Evolutionary conservation across 2,329 filamentous ascomycete species (phyloP).

Genomic region (Orbilia oligospora): DNA sequence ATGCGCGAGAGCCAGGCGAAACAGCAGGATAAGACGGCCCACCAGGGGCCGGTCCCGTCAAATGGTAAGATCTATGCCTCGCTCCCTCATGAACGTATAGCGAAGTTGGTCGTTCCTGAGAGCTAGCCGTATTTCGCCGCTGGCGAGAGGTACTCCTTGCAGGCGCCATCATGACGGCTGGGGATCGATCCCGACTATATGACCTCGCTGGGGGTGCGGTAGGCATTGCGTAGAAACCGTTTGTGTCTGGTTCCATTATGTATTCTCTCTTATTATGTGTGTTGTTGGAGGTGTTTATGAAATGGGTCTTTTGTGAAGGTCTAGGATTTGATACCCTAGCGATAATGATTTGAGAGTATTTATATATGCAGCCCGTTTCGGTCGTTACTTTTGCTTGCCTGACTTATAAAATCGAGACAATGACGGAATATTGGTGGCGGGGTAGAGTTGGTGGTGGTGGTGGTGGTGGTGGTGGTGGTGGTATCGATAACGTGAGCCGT

Average conservation of each 20-base stretch:
- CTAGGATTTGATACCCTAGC: constrained; percentile 19
- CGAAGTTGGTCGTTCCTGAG: constrained; percentile 57
- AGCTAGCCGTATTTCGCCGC: constrained; percentile 45
- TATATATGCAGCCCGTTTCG: constrained; percentile 29
- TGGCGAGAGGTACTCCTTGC: constrained; percentile 53
- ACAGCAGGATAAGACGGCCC: constrained; percentile 38
- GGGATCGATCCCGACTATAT: constrained; percentile 55
- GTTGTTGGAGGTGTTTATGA: constrained; percentile 27
- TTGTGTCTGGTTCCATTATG: constrained; percentile 60
- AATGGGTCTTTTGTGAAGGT: constrained; percentile 17
- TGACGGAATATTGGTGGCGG: constrained; percentile 57
- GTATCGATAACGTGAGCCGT: constrained; percentile 60
- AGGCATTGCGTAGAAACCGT: constrained; percentile 58
- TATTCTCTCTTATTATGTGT: constrained; percentile 20
- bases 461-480: constrained; percentile 44
- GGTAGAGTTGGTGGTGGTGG: constrained; percentile 36
- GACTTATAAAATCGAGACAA: constrained; percentile 34
- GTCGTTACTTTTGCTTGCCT: constrained; percentile 19
- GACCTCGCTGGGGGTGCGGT: constrained; percentile 49
- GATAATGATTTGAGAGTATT: constrained; percentile 6
- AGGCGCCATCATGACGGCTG: constrained; percentile 55
- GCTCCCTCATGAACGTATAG: constrained; percentile 58
- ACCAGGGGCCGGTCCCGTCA: constrained; percentile 54
- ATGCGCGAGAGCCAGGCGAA: constrained; percentile 36
- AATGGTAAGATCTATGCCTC: constrained; percentile 55